Evolutionary conservation across 441 rosid species (phyloP), one percentile per base, ranked within the genome.

Genomic region (Populus tomentosa): DNA sequence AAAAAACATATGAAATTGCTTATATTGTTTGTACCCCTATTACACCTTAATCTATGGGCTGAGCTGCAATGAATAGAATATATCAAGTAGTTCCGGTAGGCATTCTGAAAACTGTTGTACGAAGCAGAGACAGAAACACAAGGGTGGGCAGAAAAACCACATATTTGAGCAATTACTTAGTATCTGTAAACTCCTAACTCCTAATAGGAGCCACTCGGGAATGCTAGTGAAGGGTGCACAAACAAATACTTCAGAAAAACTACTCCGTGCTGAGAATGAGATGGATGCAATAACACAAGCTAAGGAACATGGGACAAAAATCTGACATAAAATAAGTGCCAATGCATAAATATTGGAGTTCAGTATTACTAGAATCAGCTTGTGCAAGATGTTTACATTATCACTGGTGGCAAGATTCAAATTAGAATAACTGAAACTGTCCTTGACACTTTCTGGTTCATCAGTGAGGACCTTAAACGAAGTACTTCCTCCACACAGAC

Each of bases 401-500:
- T 92, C 92, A n/a, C 77, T 78, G 63, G 84, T 74, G 67, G 85
- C 42, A 78, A 78, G 50, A 71, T 76, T 81, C 78, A 85, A 65
- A 71, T 80, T 88, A 80, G 85, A 79, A 79, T 75, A 79, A 74
- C 76, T 79, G 73, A 76, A 61, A 42, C 74, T 75, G 72, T 74
- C 76, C 61, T 79, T 75, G 16, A 75, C 80, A 86, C 75, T 81
- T 16, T 80, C 90, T 79, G 81, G 35, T 74, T 89, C 87, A 69
- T 75, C 69, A 24, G 92, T 40, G 40, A 92, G 88, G 72, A 85
- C 83, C 73, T 87, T 81, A 75, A 92, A 95, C 69, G 96, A 84
- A 81, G 79, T 68, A 75, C 83, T 32, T 81, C 86, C 84, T 75
- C 87, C 84, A 80, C 92, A 90, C 50, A 82, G 69, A 85, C 80